Evolutionary conservation across 202 grass and related monocot genomes (phyloP).

Genomic region (Dendrocalamus latiflorus): DNA sequence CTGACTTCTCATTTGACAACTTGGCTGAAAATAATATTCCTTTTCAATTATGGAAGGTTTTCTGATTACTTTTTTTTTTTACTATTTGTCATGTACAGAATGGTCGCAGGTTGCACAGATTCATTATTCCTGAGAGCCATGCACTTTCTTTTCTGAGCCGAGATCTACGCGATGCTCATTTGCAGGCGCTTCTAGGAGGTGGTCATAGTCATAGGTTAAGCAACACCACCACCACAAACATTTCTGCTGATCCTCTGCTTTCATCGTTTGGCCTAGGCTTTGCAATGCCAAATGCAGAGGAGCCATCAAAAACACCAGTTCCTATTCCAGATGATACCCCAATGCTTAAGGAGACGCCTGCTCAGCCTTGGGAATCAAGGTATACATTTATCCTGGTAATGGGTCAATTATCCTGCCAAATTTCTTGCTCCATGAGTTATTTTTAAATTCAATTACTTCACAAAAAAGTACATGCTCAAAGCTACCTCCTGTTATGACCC

Average conservation of each 20-base stretch:
- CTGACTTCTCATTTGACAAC: background rate
- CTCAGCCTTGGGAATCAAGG: conserved; percentile 78
- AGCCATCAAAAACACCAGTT: conserved; percentile 65
- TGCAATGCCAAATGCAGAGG: conserved; percentile 53
- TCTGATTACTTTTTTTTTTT: conserved; percentile 11
- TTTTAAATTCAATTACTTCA: background rate
- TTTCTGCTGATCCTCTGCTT: conserved; percentile 79
- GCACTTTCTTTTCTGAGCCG: conserved; percentile 64
- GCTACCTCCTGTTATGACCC: no score
- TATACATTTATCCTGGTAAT: conserved; percentile 29
- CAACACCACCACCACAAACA: conserved; percentile 55
- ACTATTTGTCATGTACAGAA: conserved; percentile 54
- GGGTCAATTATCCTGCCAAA: background rate
- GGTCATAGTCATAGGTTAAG: conserved; percentile 51
- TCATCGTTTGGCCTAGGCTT: conserved; percentile 73
- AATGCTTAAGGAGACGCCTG: conserved; percentile 39
- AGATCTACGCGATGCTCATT: conserved; percentile 73
- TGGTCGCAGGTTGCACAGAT: conserved; percentile 53
- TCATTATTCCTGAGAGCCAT: conserved; percentile 67
- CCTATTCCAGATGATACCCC: conserved; percentile 38
- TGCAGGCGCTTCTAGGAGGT: conserved; percentile 80
- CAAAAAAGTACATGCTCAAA: background rate
- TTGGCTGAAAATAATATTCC: background rate
- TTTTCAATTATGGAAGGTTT: conserved; percentile 7
- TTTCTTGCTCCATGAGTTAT: background rate